These are phyloP conservation scores for Pochonia chlamydosporia DNA, from an alignment of 2,329 filamentous ascomycete species.

Conservation along the genomic window DNA sequence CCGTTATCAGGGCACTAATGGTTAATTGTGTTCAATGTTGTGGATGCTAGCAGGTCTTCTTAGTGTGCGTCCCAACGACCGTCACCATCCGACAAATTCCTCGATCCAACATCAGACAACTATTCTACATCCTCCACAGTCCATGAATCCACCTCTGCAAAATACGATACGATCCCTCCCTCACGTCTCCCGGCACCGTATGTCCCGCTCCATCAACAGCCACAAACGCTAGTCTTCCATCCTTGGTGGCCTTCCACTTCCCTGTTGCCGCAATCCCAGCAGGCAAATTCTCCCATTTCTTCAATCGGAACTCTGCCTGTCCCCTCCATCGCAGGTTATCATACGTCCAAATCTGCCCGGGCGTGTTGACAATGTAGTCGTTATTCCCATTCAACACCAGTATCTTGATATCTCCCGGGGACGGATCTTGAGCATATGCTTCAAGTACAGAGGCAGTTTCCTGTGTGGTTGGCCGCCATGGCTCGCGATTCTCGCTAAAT, in stretches of 20 bases:
- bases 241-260: slow-evolving; percentile 12
- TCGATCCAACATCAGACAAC: too few species aligned
- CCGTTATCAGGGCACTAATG: too few species aligned
- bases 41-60: too few species aligned
- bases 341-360: slow-evolving; percentile 27
- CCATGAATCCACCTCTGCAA: slow-evolving; percentile 14
- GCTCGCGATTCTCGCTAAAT: neutral
- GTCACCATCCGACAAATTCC: too few species aligned
- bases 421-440: slow-evolving; percentile 8
- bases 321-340: slow-evolving; percentile 36
- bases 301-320: slow-evolving; percentile 33
- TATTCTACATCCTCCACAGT: slow-evolving; percentile 8
- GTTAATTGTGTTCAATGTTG: too few species aligned
- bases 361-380: slow-evolving; percentile 16
- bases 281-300: slow-evolving; percentile 15
- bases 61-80: too few species aligned
- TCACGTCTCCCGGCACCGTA: slow-evolving; percentile 13
- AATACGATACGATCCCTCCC: slow-evolving; percentile 15
- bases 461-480: neutral
- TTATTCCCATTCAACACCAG: slow-evolving; percentile 19
- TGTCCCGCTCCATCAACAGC: slow-evolving; percentile 15
- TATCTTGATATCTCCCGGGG: slow-evolving; percentile 13
- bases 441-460: slow-evolving; percentile 13
- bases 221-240: slow-evolving; percentile 17
- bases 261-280: slow-evolving; percentile 8